phyloP scores from a whole-genome alignment of 2,329 filamentous ascomycete species.

The Tolypocladium album region DNA sequence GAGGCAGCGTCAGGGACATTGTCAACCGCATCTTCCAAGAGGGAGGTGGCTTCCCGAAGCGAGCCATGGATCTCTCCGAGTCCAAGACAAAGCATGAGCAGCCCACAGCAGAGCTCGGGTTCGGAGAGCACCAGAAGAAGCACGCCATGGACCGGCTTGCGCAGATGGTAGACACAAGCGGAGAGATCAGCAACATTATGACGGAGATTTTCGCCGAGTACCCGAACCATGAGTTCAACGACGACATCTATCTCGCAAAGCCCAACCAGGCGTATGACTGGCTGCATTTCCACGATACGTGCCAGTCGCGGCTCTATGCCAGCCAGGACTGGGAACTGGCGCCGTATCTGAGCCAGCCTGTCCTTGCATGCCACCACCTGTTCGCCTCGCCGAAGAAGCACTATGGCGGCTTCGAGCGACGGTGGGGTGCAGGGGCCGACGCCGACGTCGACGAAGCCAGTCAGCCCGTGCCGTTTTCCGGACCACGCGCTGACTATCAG shows the following conservation, averaged over 20 bases:
- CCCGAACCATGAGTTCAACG: conserved; percentile 80
- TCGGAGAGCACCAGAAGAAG: conserved; percentile 63
- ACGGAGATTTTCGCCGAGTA: conserved; percentile 81
- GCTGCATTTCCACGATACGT: conserved; percentile 84
- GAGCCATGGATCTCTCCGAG: conserved; percentile 26
- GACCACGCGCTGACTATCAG: conserved; percentile 69
- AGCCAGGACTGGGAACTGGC: conserved; percentile 88
- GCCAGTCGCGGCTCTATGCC: conserved; percentile 69
- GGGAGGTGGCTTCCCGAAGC: conserved; percentile 65
- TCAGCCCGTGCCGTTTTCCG: conserved; percentile 63
- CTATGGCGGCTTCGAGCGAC: conserved; percentile 29
- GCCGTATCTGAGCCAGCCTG: conserved; percentile 76
- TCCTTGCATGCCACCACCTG: conserved; percentile 82
- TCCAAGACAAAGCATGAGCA: conserved; percentile 40
- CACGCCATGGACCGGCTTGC: conserved; percentile 60
- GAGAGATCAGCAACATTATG: conserved; percentile 68
- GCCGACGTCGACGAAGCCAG: conserved; percentile 34
- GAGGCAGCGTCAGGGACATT: conserved; percentile 64
- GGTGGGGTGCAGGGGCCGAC: conserved; percentile 27
- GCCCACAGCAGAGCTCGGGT: conserved; percentile 52
- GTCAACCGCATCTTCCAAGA: conserved; percentile 70
- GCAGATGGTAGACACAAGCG: conserved; percentile 70
- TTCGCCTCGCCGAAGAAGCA: conserved; percentile 64
- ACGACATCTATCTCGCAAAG: conserved; percentile 84
- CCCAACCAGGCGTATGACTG: conserved; percentile 84